Evolutionary conservation across 1,284 basidiomycete genomes (phyloP).

Genomic region (Paramarasmius palmivorus): DNA sequence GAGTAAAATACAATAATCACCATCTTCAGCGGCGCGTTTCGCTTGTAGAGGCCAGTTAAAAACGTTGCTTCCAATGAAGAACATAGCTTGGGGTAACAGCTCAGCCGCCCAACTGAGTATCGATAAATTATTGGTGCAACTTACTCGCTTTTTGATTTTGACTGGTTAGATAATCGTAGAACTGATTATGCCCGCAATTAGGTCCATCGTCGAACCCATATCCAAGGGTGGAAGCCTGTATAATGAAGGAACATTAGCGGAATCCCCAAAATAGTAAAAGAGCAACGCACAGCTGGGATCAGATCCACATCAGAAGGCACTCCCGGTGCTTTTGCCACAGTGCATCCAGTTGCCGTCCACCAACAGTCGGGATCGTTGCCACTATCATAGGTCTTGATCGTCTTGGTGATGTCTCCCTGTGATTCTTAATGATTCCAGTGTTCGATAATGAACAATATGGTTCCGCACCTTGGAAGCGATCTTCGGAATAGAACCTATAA

Average conservation of each 20-base stretch:
- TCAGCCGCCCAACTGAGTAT: not conserved
- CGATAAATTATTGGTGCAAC: slow-evolving; percentile 18
- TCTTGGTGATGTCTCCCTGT: not conserved
- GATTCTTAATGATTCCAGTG: too few relatives aligned
- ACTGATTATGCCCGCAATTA: slow-evolving; percentile 65
- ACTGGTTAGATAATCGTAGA: slow-evolving; percentile 62
- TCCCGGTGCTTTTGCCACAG: slow-evolving; percentile 46
- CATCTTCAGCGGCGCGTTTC: slow-evolving; percentile 36
- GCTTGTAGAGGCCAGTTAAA: slow-evolving; percentile 74
- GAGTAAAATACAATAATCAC: too few relatives aligned
- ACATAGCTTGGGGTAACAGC: slow-evolving; percentile 48
- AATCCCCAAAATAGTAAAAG: not conserved
- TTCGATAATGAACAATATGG: not conserved
- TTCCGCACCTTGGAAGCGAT: not conserved
- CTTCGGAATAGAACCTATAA: not conserved
- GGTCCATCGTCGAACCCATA: slow-evolving; percentile 74
- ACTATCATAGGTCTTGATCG: slow-evolving; percentile 16
- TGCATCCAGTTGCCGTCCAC: slow-evolving; percentile 65
- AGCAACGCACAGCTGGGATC: slow-evolving; percentile 54
- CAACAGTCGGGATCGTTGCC: slow-evolving; percentile 43
- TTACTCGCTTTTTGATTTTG: slow-evolving; percentile 71
- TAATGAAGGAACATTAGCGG: not conserved
- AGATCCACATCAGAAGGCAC: slow-evolving; percentile 54
- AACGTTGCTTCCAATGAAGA: slow-evolving; percentile 80
- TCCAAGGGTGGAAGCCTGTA: slow-evolving; percentile 59